Conservation (phyloP, 2,329 filamentous ascomycete genomes). For the Ophiostoma himal-ulmi region DNA sequence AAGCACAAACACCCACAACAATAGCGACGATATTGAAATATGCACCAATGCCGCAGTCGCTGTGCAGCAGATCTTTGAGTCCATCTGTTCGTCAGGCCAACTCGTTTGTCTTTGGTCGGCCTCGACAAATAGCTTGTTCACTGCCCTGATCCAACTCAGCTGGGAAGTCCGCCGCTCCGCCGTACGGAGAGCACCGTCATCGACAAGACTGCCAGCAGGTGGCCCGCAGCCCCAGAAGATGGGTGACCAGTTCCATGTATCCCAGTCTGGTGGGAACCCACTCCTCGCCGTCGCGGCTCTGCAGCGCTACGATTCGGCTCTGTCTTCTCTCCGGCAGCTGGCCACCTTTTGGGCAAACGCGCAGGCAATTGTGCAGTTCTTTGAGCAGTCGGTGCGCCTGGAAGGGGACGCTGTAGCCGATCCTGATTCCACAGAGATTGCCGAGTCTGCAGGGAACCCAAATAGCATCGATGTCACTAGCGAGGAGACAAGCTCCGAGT, state of each 20-base stretch:
- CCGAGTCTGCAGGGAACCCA: not conserved
- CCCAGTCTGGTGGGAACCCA: slow-evolving; percentile 25
- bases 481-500: not conserved
- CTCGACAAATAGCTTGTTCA: not conserved
- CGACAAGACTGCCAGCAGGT: not conserved
- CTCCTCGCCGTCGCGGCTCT: slow-evolving; percentile 27
- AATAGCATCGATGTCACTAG: not conserved
- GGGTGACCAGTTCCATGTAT: not conserved
- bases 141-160: not conserved
- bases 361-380: not conserved
- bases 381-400: not conserved
- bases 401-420: not conserved
- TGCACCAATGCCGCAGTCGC: not conserved
- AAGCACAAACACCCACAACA: not conserved
- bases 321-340: slow-evolving; percentile 25
- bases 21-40: not conserved
- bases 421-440: not conserved
- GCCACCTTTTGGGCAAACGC: slow-evolving; percentile 28
- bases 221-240: not conserved
- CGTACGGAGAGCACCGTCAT: not conserved
- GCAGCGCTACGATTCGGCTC: slow-evolving; percentile 26
- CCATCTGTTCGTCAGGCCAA: not conserved
- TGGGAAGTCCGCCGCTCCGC: not conserved
- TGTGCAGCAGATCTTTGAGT: not conserved
- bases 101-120: not conserved